Conservation (phyloP, 2,329 filamentous ascomycete genomes). For the Microcyclospora tardicrescens region DNA sequence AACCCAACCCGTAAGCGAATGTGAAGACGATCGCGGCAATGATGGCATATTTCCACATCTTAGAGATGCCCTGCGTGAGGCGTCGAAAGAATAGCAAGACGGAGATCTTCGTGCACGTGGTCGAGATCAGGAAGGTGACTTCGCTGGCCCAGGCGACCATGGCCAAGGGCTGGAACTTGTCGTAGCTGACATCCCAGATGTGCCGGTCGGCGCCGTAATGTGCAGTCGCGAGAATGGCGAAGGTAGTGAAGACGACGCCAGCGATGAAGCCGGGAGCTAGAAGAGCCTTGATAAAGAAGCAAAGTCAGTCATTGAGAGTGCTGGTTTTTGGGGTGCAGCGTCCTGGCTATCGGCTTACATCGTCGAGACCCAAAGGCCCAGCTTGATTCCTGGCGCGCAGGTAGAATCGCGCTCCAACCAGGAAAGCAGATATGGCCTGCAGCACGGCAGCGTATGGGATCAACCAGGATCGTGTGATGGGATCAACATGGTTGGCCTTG, state of each 20-base stretch:
- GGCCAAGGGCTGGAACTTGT: not conserved
- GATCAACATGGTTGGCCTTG: constrained; percentile 14
- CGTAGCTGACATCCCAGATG: constrained; percentile 10
- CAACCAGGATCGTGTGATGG: constrained; percentile 13
- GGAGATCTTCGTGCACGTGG: constrained; percentile 3
- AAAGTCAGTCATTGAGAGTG: not conserved
- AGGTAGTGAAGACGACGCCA: constrained; percentile 8
- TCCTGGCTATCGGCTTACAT: constrained; percentile 4
- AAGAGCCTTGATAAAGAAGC: constrained; percentile 1
- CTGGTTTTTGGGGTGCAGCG: not conserved
- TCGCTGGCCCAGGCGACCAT: constrained; percentile 3
- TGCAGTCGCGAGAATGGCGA: constrained; percentile 6
- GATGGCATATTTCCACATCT: constrained; percentile 7
- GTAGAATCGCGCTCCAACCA: constrained; percentile 12
- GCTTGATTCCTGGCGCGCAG: constrained; percentile 12
- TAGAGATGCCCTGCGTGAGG: constrained; percentile 11
- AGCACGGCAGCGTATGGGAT: constrained; percentile 7
- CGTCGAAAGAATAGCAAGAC: constrained; percentile 18
- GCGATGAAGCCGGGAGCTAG: constrained; percentile 8
- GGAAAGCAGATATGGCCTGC: constrained; percentile 9
- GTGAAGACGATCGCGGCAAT: constrained; percentile 8
- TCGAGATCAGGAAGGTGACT: constrained; percentile 3
- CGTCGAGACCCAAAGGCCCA: constrained; percentile 15
- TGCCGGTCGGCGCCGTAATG: constrained; percentile 9
- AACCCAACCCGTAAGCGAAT: constrained; percentile 4